Percentiles rank a stretch among this genome's conserved stretches.
These are phyloP conservation scores for Lithocarpus polystachyus DNA, from an alignment of 306 rosid genomes.

Conservation along the genomic window DNA sequence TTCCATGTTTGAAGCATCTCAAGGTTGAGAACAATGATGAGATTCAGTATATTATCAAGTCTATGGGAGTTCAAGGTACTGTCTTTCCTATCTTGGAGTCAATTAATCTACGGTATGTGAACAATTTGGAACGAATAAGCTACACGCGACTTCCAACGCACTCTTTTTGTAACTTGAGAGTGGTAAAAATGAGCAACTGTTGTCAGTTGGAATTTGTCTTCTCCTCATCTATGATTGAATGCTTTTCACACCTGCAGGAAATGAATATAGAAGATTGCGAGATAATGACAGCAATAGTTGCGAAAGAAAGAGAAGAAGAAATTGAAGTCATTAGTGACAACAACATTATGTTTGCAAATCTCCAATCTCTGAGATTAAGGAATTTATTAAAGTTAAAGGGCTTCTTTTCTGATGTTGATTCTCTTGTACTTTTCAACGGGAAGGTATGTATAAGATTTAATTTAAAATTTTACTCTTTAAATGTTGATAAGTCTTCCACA, in stretches of 20 bases:
- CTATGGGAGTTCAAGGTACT: too few species aligned
- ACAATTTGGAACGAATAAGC: too few species aligned
- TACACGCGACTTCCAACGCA: neutral
- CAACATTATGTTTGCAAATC: neutral
- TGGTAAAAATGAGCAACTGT: neutral
- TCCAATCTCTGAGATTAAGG: neutral
- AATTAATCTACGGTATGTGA: too few species aligned
- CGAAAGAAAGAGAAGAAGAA: neutral
- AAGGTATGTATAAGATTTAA: too few species aligned
- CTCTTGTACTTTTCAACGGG: too few species aligned
- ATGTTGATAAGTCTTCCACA: too few species aligned
- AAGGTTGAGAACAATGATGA: accelerated
- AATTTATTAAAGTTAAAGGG: neutral
- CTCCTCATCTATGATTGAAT: neutral
- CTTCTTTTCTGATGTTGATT: too few species aligned
- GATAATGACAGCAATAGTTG: neutral
- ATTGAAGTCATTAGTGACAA: neutral
- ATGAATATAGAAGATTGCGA: neutral
- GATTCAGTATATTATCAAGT: too few species aligned
- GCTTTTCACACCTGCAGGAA: neutral
- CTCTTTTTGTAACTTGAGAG: neutral
- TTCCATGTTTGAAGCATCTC: too few species aligned
- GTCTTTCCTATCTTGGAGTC: too few species aligned
- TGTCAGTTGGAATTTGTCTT: neutral
- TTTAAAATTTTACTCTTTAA: too few species aligned